Evolutionary conservation across 2,329 filamentous ascomycete species (phyloP).

Genomic region (Zasmidium citrigriseum): DNA sequence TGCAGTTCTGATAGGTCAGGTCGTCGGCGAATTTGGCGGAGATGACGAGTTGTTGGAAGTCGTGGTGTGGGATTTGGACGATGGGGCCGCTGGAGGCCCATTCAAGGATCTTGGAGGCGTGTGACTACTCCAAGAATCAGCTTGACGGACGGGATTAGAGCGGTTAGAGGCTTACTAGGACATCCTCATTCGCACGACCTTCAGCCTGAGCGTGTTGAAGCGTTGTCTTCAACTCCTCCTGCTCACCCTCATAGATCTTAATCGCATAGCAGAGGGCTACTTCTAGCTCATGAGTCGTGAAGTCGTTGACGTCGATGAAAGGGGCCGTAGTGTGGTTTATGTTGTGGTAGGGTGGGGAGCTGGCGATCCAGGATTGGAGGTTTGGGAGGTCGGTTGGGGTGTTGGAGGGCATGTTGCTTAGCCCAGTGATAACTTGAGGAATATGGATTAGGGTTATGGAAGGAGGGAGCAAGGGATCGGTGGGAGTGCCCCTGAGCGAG

Average conservation of each 20-base stretch:
- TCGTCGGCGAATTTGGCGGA: conserved; percentile 6
- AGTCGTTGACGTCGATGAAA: conserved; percentile 8
- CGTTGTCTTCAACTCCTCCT: background rate
- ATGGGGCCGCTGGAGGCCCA: background rate
- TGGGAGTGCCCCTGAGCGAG: background rate
- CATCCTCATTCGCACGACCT: background rate
- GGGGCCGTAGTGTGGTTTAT: background rate
- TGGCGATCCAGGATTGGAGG: conserved; percentile 6
- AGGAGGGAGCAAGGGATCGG: background rate
- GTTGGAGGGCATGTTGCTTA: background rate
- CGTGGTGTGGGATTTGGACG: background rate
- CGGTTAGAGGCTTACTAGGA: background rate
- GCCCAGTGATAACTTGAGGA: background rate
- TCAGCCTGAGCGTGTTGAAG: background rate
- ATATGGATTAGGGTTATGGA: background rate
- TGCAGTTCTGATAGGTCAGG: conserved; percentile 2
- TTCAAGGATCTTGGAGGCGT: background rate
- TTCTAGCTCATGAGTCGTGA: conserved; percentile 5
- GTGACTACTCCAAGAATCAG: background rate
- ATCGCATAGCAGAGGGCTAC: conserved; percentile 3
- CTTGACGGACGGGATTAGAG: background rate
- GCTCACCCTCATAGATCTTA: background rate
- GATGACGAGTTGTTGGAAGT: background rate
- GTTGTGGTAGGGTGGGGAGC: conserved; percentile 1
- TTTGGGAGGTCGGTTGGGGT: background rate